phyloP scores from a whole-genome alignment of 2,329 filamentous ascomycete species.

The Karstenula rhodostoma region DNA sequence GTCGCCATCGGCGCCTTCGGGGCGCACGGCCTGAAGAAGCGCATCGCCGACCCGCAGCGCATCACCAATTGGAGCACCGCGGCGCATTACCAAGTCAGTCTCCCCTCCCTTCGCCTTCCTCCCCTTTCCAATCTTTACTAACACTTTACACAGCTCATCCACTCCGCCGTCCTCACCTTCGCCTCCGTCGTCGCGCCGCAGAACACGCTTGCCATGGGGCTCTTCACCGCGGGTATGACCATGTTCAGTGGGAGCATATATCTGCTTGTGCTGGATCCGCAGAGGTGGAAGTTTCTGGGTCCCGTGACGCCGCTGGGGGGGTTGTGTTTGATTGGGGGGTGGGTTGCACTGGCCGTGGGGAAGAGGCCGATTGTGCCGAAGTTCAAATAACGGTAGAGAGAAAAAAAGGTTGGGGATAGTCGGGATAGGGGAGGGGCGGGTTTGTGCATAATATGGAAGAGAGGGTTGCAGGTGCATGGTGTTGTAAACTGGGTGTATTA shows the following conservation, averaged over 20 bases:
- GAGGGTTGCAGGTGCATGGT: not conserved
- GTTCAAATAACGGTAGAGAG: slow-evolving; percentile 1
- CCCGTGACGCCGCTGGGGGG: slow-evolving; percentile 73
- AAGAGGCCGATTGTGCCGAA: slow-evolving; percentile 37
- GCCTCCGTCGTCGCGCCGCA: slow-evolving; percentile 61
- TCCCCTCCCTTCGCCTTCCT: not conserved
- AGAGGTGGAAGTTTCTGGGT: slow-evolving; percentile 66
- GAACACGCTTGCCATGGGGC: slow-evolving; percentile 63
- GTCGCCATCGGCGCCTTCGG: slow-evolving; percentile 73
- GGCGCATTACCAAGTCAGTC: slow-evolving; percentile 70
- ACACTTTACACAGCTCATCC: slow-evolving; percentile 61
- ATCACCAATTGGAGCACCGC: slow-evolving; percentile 70
- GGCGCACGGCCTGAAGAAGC: slow-evolving; percentile 70
- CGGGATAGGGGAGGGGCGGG: not conserved
- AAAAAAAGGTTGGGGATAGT: not conserved
- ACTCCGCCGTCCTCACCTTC: slow-evolving; percentile 68
- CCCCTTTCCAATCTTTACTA: not conserved
- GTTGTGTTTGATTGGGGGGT: slow-evolving; percentile 70
- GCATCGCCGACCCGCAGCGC: slow-evolving; percentile 65
- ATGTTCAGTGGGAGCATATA: slow-evolving; percentile 74
- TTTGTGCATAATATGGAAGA: not conserved
- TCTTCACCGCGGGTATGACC: slow-evolving; percentile 72
- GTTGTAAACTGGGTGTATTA: not conserved
- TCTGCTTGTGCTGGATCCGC: slow-evolving; percentile 68
- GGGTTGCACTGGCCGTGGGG: slow-evolving; percentile 60